These are phyloP conservation scores for Erodium texanum DNA, from an alignment of 441 rosid genomes.

Conservation along the genomic window DNA sequence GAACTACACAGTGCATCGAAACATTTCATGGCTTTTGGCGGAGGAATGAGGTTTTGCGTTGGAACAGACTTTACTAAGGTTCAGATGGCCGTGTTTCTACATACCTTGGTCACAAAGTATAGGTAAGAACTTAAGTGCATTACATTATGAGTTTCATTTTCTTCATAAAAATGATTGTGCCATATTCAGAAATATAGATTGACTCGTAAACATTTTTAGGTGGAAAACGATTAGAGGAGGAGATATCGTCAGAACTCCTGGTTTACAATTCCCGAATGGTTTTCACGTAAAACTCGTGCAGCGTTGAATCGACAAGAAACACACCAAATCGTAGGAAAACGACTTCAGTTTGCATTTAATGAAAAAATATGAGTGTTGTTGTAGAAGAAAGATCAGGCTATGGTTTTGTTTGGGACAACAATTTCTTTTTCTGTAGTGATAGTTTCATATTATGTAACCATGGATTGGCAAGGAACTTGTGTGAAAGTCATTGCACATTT, in stretches of 20 bases:
- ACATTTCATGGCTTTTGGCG: constrained; percentile 97
- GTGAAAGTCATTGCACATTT: too few species aligned
- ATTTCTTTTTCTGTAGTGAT: too few species aligned
- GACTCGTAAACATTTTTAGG: constrained; percentile 34
- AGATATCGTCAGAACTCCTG: constrained; percentile 67
- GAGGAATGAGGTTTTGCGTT: constrained; percentile 94
- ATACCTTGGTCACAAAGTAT: constrained; percentile 74
- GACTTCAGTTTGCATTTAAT: too few species aligned
- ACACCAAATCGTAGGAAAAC: constrained; percentile 12
- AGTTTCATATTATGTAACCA: too few species aligned
- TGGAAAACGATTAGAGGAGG: constrained; percentile 74
- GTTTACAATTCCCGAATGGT: constrained; percentile 86
- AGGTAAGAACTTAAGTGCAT: constrained; percentile 33
- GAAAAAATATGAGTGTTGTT: constrained; percentile 9
- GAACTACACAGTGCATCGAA: constrained; percentile 52
- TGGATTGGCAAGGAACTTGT: too few species aligned
- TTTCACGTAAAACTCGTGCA: constrained; percentile 48
- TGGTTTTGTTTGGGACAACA: background rate
- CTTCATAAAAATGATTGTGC: constrained; percentile 17
- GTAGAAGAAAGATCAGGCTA: constrained; percentile 13
- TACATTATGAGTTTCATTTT: background rate
- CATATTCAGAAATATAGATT: too few species aligned
- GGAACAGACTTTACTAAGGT: constrained; percentile 90
- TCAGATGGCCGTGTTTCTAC: constrained; percentile 92
- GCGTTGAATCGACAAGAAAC: constrained; percentile 4